Base-by-base conservation (phyloP, 75 land plant species). In the Azolla pinnata region DNA sequence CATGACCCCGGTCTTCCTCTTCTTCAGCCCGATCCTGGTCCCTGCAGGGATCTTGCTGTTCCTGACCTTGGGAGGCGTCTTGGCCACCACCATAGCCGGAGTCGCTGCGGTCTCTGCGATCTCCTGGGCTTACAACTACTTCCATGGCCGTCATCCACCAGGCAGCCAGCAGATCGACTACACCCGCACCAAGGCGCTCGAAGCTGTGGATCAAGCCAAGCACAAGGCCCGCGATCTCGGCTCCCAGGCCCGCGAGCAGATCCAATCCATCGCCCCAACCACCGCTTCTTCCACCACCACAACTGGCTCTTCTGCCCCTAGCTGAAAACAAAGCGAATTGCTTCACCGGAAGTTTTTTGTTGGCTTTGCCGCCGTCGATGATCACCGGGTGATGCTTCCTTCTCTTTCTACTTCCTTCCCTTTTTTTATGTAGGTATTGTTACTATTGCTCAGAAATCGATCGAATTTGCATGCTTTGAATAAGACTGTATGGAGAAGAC, bases 11-110 rank as follows among this genome's bases (percentile, higher is more conserved):
- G 54, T 78, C 54, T 64, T 78, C 56, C 60, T 78, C 54, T 64
- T 78, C 50, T 78, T 74, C 60, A 78, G 81, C 60, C 81, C 81
- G 5, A 67, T 78, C 28, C 73, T 78, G 21, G 66, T 78, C 12
- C 81, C 81, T 17, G 54, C 64, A 12, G 81, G 72, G 8, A 64
- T 65, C 19, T 31, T 71, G 44, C 46, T 60, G 18, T 26, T 50
- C 18, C 46, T 78, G 14, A 8, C 61, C 42, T 31, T n/a, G 25
- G 62, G 33, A 14, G 81, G 81, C 0, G 64, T 65, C 28, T 31
- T 74, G 44, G 52, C 73, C 18, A 56, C 73, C 21, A 66, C 72
- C 16, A 73, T 67, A 29, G 60, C 70, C 33, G 71, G 67, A 2
- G 58, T 78, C 29, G 72, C 81, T 54, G 72, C 63, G 33, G 33